Conservation (phyloP, 2,329 filamentous ascomycete species). For the Aspergillus fumigatus region DNA sequence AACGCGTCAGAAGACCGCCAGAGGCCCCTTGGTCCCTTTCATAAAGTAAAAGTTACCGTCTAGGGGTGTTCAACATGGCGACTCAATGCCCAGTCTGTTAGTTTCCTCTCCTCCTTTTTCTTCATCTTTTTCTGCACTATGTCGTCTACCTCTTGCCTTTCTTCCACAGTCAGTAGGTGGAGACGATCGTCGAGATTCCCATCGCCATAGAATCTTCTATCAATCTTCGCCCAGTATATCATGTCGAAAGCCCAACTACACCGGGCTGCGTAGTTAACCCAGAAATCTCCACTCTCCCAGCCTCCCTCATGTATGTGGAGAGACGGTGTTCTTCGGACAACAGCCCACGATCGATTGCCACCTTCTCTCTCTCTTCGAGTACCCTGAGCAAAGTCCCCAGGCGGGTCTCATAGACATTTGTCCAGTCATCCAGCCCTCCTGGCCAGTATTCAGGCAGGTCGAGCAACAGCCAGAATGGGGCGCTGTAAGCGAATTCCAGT, state of each 20-base stretch:
- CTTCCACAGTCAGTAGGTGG: conserved; percentile 13
- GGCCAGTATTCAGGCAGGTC: conserved; percentile 20
- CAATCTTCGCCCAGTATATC: conserved; percentile 22
- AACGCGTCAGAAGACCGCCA: too few relatives aligned
- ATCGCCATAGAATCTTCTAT: conserved; percentile 20
- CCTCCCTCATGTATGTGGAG: conserved; percentile 15
- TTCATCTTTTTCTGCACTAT: too few relatives aligned
- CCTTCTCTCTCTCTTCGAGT: conserved; percentile 8
- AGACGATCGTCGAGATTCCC: conserved; percentile 12
- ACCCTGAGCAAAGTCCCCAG: conserved; percentile 15
- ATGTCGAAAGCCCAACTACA: conserved; percentile 24
- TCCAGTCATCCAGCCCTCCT: conserved; percentile 17
- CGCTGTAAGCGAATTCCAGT: conserved; percentile 12
- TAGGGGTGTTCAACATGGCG: too few relatives aligned
- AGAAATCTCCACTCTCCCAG: conserved; percentile 19
- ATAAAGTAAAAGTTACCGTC: too few relatives aligned
- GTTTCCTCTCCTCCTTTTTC: too few relatives aligned
- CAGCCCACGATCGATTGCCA: conserved; percentile 1
- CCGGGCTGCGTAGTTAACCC: conserved; percentile 19
- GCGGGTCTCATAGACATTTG: conserved; percentile 5
- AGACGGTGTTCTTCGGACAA: conserved; percentile 7
- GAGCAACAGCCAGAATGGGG: conserved; percentile 14
- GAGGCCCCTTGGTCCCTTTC: too few relatives aligned
- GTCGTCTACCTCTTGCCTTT: conserved; percentile 3
- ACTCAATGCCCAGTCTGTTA: too few relatives aligned